Conservation (phyloP, 139 green algal species). For the Picochlorum sp. region DNA sequence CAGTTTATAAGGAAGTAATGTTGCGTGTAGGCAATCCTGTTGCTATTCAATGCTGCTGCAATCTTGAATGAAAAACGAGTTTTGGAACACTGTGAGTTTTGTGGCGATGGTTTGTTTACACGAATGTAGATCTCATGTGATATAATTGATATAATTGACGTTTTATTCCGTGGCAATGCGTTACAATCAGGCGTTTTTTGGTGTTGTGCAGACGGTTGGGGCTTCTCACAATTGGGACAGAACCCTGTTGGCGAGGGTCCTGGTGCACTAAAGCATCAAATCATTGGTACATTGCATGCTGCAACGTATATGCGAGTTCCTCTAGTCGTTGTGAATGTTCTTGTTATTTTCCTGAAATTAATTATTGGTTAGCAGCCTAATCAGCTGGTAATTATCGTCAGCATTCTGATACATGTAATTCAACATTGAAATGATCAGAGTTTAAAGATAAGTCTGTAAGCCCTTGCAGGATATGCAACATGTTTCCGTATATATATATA, state of each 20-base stretch:
- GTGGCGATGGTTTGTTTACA: too few species aligned
- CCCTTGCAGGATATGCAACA: too few species aligned
- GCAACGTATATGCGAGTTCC: constrained; percentile 72
- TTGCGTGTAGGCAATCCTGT: constrained; percentile 49
- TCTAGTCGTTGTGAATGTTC: constrained; percentile 54
- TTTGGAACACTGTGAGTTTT: constrained; percentile 68
- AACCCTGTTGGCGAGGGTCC: constrained; percentile 15
- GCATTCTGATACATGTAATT: neutral
- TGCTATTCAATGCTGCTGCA: constrained; percentile 72
- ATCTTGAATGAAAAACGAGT: constrained; percentile 90
- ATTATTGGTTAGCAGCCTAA: constrained; percentile 47
- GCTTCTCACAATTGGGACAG: constrained; percentile 60
- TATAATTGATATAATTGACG: neutral
- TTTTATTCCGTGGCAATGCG: neutral
- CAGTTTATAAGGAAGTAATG: neutral
- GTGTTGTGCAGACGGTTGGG: constrained; percentile 59
- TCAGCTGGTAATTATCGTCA: neutral
- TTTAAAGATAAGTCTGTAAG: too few species aligned
- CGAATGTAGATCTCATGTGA: neutral
- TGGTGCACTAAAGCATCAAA: constrained; percentile 61
- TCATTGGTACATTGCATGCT: constrained; percentile 80
- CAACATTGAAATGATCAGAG: too few species aligned
- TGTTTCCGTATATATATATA: too few species aligned
- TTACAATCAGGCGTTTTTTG: neutral
- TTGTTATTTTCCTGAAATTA: constrained; percentile 73